Percentiles rank a stretch among this genome's conserved stretches.
Evolutionary conservation across 805 yeast genomes (phyloP).

Genomic region (Yueomyces sinensis): DNA sequence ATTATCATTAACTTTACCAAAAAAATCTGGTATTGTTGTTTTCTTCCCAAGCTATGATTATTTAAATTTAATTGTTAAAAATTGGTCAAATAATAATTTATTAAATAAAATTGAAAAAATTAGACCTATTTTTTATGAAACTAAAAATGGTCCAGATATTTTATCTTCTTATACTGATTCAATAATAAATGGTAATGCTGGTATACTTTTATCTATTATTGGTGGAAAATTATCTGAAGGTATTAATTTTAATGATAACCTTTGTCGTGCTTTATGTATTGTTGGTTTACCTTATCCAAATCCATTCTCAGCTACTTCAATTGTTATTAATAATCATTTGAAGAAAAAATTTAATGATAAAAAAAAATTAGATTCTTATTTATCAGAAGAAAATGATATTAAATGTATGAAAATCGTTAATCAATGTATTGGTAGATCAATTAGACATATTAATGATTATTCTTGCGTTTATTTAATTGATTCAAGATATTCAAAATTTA

Average conservation of each 20-base stretch:
- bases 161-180: constrained; percentile 35
- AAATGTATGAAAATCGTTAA: constrained; percentile 79
- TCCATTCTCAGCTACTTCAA: constrained; percentile 64
- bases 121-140: constrained; percentile 47
- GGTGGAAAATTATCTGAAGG: constrained; percentile 94
- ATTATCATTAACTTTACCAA: constrained; percentile 33
- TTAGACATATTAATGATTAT: constrained; percentile 71
- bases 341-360: constrained; percentile 41
- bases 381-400: constrained; percentile 56
- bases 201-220: constrained; percentile 62
- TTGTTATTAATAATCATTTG: constrained; percentile 55
- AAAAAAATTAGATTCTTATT: constrained; percentile 31
- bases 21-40: constrained; percentile 52
- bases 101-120: constrained; percentile 24
- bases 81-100: constrained; percentile 35
- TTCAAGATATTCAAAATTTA: constrained; percentile 34
- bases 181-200: constrained; percentile 36
- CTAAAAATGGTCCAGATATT: constrained; percentile 32
- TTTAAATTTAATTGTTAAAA: constrained; percentile 33
- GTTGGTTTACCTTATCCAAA: constrained; percentile 87
- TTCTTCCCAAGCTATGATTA: constrained; percentile 82
- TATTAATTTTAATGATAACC: constrained; percentile 72
- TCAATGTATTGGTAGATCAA: constrained; percentile 87
- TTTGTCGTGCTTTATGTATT: constrained; percentile 82
- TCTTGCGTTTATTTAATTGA: constrained; percentile 67